Evolutionary conservation across 1,284 basidiomycete species (phyloP), one percentile per base, ranked within the genome.

Genomic region (Athelia psychrophila): DNA sequence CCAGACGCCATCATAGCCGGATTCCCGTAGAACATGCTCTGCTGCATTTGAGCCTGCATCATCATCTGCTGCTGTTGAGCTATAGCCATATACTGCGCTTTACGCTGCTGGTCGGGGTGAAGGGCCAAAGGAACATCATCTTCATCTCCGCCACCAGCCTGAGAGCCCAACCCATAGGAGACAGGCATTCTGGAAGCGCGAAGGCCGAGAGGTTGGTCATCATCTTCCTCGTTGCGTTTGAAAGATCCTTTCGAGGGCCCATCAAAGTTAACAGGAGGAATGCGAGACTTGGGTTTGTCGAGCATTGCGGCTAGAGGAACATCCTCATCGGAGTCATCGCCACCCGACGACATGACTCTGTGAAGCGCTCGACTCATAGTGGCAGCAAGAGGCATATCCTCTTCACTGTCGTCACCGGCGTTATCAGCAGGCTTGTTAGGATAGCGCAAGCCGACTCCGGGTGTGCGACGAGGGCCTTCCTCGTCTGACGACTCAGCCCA

Each of bases 71-170:
- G 83, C 53, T 82, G 81, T 48, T 77, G 79, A n/a, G 79, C 73
- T 57, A 84, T 69, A 74, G 88, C 79, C 55, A 84, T 77, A 61
- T 81, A 84, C 60, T 88, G 86, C n/a, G 85, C 83, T 54, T 79
- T 79, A 49, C 86, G 83, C 57, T 88, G 81, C 58, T 89, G 87
- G 55, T 88, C 85, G 15, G 88, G 87, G 63, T 88, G 87, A 54
- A 88, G 71, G 6, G 77, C 88, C n/a, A 91, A 73, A 6, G 80
- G 80, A 47, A 63, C 66, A 55, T 80, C 72, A 53, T 80, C 80
- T 0, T 80, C 57, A 12, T 51, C 58, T 25, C 48, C 56, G 20
- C 46, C 52, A 18, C 52, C 53, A 30, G 50, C 46, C 16, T 55
- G 35, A 12, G 58, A 16, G 13, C 6, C 13, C 27, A 30, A 22